Evolutionary conservation across 495 filamentous ascomycete genomes (phyloP), one percentile per base, ranked within the genome.

Genomic region (Delitschia confertaspora): DNA sequence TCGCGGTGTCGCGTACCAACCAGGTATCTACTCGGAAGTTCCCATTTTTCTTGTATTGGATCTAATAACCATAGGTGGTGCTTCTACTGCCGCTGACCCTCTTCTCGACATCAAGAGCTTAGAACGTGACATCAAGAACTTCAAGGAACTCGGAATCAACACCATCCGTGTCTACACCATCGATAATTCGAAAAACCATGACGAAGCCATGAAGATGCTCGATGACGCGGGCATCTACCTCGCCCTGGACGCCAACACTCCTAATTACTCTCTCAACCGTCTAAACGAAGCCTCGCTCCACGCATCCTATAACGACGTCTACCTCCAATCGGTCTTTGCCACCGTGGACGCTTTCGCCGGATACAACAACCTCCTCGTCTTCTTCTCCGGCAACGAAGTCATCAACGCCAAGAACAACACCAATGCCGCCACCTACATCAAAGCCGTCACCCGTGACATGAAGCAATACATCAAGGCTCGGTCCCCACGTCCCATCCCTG

Each of bases 351-450:
- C 73, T 43, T 94, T 96, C 56, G 71, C 74, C 57, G 78, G 82
- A 51, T 96, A 93, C 65, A 65, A 70, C 68, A 96, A 96, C 70
- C 86, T 82, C 7, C 70, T 94, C 32, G 83, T 83, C 38, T 94
- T 95, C 78, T 94, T 95, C 72, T 91, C 88, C 19, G 89, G 85
- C 29, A 95, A 96, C 61, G 89, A 96, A 66, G 87, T 94, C 51
- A 87, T 95, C 72, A 93, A 96, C 68, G 77, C 81, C 45, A 74
- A 78, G 44, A 70, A 72, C 8, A 89, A 82, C 6, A 87, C 84
- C 39, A 62, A 65, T 43, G 68, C 78, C 24, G 88, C 88, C 10
- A 81, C 84, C 14, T 88, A 88, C 58, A 83, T 96, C 65, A 95
- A 96, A 70, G 89, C 89, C 14, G 80, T 85, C 19, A 94, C 85